A percentile compares a stretch with the other conserved stretches of the same genome.
These are phyloP conservation scores for Grosmannia serpens DNA, from an alignment of 2,329 filamentous ascomycete species.

Conservation along the genomic window DNA sequence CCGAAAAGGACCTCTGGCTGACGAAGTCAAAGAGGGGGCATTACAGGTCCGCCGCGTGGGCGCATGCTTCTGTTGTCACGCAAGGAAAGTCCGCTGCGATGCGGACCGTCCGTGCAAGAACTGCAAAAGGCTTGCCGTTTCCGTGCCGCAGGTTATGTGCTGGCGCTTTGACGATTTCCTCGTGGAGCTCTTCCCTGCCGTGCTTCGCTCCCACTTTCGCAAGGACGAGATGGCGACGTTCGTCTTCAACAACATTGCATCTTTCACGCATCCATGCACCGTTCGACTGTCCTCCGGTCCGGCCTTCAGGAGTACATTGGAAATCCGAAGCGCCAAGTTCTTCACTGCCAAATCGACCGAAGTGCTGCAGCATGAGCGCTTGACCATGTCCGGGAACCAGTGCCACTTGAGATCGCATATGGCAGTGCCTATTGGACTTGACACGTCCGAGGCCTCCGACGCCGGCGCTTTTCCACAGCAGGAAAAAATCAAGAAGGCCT, in stretches of 20 bases:
- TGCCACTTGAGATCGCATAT: constrained; percentile 29
- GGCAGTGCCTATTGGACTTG: constrained; percentile 39
- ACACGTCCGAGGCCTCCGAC: constrained; percentile 26
- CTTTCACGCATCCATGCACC: constrained; percentile 29
- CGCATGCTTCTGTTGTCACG: constrained; percentile 49
- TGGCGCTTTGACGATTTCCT: constrained; percentile 49
- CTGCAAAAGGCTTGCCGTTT: constrained; percentile 39
- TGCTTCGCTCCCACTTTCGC: constrained; percentile 38
- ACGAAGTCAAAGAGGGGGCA: constrained; percentile 42
- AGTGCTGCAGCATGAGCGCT: constrained; percentile 39
- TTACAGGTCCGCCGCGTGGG: constrained; percentile 41
- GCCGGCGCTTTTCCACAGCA: constrained; percentile 27
- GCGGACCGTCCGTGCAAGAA: constrained; percentile 43
- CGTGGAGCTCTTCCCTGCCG: constrained; percentile 37
- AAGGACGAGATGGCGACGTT: constrained; percentile 38
- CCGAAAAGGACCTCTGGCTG: constrained; percentile 42
- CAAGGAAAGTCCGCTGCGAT: constrained; percentile 47
- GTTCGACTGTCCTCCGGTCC: constrained; percentile 38
- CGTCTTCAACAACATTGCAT: constrained; percentile 35
- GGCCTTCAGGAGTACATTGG: constrained; percentile 31
- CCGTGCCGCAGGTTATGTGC: constrained; percentile 43
- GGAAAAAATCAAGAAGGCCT: constrained; percentile 28
- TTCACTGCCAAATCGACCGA: constrained; percentile 37
- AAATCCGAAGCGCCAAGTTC: constrained; percentile 35
- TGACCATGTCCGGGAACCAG: constrained; percentile 22